Percentiles rank a stretch among this genome's conserved stretches.
Evolutionary conservation across 2,329 filamentous ascomycete genomes (phyloP).

Genomic region (Ophiocordyceps camponoti-saundersi): DNA sequence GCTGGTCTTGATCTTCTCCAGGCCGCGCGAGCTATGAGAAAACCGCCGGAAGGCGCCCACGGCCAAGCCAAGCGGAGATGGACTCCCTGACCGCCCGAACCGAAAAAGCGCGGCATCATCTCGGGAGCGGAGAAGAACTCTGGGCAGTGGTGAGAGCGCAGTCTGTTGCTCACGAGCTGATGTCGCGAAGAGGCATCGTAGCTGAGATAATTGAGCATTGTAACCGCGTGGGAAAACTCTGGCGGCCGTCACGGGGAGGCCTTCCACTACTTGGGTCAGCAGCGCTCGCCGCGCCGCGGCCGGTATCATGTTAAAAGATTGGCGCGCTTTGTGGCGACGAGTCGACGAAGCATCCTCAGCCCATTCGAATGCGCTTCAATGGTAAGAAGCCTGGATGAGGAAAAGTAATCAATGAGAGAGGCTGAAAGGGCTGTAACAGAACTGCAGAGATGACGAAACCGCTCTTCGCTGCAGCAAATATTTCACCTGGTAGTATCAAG

Average conservation of each 20-base stretch:
- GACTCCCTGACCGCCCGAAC: not conserved
- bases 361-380: not conserved
- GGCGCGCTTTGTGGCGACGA: slow-evolving; percentile 7
- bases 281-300: slow-evolving; percentile 30
- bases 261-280: slow-evolving; percentile 24
- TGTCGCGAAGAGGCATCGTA: not conserved
- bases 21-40: slow-evolving; percentile 9
- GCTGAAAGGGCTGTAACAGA: not conserved
- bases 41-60: slow-evolving; percentile 12
- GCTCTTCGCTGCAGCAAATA: slow-evolving; percentile 12
- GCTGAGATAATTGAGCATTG: not conserved
- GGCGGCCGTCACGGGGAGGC: not conserved
- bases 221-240: not conserved
- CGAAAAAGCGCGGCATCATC: not conserved
- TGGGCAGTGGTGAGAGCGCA: not conserved
- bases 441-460: slow-evolving; percentile 6
- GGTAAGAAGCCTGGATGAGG: not conserved
- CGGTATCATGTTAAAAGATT: slow-evolving; percentile 26
- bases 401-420: not conserved
- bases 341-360: slow-evolving; percentile 14
- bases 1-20: slow-evolving; percentile 10
- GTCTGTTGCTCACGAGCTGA: not conserved
- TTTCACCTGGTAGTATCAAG: not conserved
- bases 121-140: not conserved
- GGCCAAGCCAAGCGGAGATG: not conserved